A percentile compares a stretch with the other conserved stretches of the same genome.
Conservation (phyloP, 1,139 yeast species). For the Yamadazyma spencermartinsiae region DNA sequence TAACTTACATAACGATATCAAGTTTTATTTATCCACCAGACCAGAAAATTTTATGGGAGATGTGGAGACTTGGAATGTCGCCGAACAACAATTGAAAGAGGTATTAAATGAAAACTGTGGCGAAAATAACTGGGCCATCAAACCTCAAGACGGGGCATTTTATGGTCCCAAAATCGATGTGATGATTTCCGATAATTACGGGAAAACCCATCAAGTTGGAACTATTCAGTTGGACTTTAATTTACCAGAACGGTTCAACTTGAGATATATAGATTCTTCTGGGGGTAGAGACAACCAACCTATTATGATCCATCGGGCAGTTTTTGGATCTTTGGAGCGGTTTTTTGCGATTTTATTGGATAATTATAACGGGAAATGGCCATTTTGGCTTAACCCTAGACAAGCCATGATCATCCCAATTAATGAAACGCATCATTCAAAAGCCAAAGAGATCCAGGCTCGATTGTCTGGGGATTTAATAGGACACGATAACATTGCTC, state of each 20-base stretch:
- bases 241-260: constrained; percentile 79
- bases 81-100: constrained; percentile 68
- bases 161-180: constrained; percentile 97
- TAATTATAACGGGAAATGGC: constrained; percentile 95
- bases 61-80: constrained; percentile 77
- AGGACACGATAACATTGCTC: constrained; percentile 34
- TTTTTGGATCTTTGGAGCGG: constrained; percentile 91
- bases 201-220: constrained; percentile 90
- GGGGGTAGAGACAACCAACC: constrained; percentile 62
- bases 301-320: constrained; percentile 92
- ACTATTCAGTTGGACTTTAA: constrained; percentile 96
- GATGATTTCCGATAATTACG: constrained; percentile 76
- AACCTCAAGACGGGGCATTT: constrained; percentile 96
- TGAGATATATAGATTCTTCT: constrained; percentile 58
- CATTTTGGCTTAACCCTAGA: constrained; percentile 96
- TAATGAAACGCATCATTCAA: constrained; percentile 52
- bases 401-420: constrained; percentile 89
- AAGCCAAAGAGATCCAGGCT: constrained; percentile 53
- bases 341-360: constrained; percentile 89
- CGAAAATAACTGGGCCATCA: constrained; percentile 61
- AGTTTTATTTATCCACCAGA: constrained; percentile 80
- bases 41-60: constrained; percentile 82
- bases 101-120: constrained; percentile 65
- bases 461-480: constrained; percentile 52
- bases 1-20: constrained; percentile 60